phyloP scores from a whole-genome alignment of 2,329 filamentous ascomycete genomes.

The Pseudonectria foliicola region DNA sequence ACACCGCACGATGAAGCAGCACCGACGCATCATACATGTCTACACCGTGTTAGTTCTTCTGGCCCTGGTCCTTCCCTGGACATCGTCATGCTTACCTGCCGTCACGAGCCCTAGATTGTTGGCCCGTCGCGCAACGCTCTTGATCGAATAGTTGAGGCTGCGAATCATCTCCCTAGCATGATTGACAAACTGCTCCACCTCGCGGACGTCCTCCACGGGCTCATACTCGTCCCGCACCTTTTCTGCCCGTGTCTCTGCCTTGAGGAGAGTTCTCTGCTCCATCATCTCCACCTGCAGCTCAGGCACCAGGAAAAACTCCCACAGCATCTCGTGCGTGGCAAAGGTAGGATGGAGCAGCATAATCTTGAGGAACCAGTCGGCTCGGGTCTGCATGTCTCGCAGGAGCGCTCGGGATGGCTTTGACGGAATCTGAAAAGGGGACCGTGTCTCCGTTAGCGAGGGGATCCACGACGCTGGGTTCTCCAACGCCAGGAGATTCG shows the following conservation, averaged over 20 bases:
- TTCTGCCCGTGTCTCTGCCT: conserved; percentile 75
- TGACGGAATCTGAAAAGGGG: conserved; percentile 87
- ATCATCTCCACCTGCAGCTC: conserved; percentile 88
- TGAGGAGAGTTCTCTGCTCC: conserved; percentile 77
- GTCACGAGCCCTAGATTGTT: conserved; percentile 63
- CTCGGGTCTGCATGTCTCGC: conserved; percentile 76
- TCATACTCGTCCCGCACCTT: conserved; percentile 84
- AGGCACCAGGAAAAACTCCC: conserved; percentile 97
- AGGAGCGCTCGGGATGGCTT: conserved; percentile 82
- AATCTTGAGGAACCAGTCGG: conserved; percentile 83
- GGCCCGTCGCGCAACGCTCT: conserved; percentile 71
- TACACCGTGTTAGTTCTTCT: conserved; percentile 27
- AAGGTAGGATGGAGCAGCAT: conserved; percentile 87
- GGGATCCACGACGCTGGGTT: conserved; percentile 96
- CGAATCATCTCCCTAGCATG: conserved; percentile 87
- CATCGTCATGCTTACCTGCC: conserved; percentile 45
- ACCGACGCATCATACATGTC: conserved; percentile 63
- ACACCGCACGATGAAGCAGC: conserved; percentile 44
- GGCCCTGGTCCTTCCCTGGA: too few relatives aligned
- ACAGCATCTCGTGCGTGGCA: conserved; percentile 90
- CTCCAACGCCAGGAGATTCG: conserved; percentile 75
- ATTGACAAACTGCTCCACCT: conserved; percentile 88
- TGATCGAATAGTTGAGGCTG: conserved; percentile 74
- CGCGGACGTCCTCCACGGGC: conserved; percentile 73
- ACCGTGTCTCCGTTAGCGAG: conserved; percentile 66